Evolutionary conservation across 2,329 filamentous ascomycete genomes (phyloP).

Genomic region (Rhinocladiella similis): DNA sequence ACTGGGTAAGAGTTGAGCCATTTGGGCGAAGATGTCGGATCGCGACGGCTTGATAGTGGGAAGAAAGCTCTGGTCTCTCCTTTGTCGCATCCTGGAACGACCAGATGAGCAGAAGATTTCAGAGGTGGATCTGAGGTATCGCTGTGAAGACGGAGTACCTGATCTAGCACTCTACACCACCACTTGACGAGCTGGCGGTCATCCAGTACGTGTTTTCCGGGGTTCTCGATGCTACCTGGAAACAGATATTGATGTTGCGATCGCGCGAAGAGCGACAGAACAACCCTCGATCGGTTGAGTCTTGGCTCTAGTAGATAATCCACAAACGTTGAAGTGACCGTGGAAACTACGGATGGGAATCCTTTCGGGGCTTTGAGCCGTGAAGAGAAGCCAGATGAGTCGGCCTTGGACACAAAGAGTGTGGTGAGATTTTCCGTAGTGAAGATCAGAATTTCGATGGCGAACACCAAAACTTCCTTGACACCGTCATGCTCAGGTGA

Average conservation of each 20-base stretch:
- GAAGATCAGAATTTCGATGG: constrained; percentile 85
- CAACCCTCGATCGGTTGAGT: constrained; percentile 57
- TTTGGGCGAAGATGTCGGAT: constrained; percentile 39
- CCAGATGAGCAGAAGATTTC: constrained; percentile 71
- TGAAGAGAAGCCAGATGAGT: constrained; percentile 86
- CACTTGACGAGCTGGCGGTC: constrained; percentile 88
- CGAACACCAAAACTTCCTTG: constrained; percentile 67
- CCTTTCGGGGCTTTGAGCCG: constrained; percentile 63
- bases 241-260: constrained; percentile 94
- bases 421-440: constrained; percentile 77
- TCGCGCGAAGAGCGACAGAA: constrained; percentile 88
- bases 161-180: constrained; percentile 90
- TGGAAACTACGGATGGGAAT: constrained; percentile 66
- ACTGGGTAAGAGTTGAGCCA: constrained; percentile 68
- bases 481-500: constrained; percentile 28
- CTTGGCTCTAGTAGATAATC: constrained; percentile 64
- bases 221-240: constrained; percentile 83
- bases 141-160: constrained; percentile 56
- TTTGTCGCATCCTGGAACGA: constrained; percentile 83
- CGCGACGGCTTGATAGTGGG: constrained; percentile 53
- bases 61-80: constrained; percentile 79
- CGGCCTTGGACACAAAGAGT: constrained; percentile 93
- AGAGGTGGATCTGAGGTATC: constrained; percentile 30
- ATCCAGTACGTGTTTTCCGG: constrained; percentile 84
- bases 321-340: constrained; percentile 73